Evolutionary conservation across 768 basidiomycete species (phyloP).

Genomic region (Saitozyma sp.): DNA sequence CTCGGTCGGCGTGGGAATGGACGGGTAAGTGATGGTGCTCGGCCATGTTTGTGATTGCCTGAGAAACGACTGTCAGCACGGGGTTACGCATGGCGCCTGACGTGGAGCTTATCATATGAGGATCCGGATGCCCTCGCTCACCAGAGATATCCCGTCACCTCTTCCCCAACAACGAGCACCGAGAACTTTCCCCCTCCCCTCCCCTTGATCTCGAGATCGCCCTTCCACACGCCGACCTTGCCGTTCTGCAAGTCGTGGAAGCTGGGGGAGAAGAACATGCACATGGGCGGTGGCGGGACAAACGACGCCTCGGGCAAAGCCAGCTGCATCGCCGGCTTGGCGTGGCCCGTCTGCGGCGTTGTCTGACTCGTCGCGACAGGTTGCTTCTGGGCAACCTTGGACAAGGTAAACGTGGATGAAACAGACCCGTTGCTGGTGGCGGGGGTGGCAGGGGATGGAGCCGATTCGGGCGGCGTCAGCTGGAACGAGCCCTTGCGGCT

Average conservation of each 20-base stretch:
- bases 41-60: conserved; percentile 46
- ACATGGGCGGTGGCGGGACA: conserved; percentile 47
- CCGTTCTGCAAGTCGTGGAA: conserved; percentile 42
- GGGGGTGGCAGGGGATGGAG: not conserved
- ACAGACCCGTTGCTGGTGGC: not conserved
- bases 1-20: conserved; percentile 11
- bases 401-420: not conserved
- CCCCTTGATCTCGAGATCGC: conserved; percentile 40
- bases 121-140: conserved; percentile 15
- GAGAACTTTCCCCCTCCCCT: conserved; percentile 39
- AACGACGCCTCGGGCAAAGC: conserved; percentile 34
- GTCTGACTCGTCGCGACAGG: not conserved
- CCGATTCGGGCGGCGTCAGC: not conserved
- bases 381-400: not conserved
- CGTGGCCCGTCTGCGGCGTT: conserved; percentile 4
- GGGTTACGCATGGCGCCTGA: not conserved
- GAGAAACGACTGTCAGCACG: not conserved
- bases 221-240: conserved; percentile 45
- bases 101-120: too few relatives aligned
- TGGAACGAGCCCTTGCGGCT: not conserved
- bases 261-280: conserved; percentile 45
- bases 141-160: conserved; percentile 39
- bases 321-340: conserved; percentile 11
- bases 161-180: conserved; percentile 40
- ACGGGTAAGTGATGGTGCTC: conserved; percentile 25